phyloP scores from a whole-genome alignment of 2,329 filamentous ascomycete genomes.

The Pseudogymnoascus pannorum region DNA sequence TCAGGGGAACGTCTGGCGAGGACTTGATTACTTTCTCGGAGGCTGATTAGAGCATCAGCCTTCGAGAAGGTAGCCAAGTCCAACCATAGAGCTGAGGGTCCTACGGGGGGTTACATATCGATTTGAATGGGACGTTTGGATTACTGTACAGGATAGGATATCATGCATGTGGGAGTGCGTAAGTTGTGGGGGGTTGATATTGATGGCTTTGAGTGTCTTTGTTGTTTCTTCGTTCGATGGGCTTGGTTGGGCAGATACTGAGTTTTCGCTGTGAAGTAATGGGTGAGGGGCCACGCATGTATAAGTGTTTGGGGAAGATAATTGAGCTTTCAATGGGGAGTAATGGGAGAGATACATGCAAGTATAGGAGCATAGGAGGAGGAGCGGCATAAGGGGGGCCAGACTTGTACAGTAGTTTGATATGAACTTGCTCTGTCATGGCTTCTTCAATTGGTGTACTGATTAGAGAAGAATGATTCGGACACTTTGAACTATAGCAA shows the following conservation, averaged over 20 bases:
- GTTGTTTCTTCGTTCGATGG: background rate
- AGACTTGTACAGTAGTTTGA: background rate
- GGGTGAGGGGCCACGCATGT: background rate
- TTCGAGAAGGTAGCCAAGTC: too few species aligned
- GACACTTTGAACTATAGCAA: background rate
- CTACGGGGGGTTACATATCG: background rate
- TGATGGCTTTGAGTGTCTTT: background rate
- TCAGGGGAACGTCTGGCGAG: background rate
- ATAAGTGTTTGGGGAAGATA: background rate
- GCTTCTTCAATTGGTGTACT: background rate
- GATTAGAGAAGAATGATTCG: background rate
- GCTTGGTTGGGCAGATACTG: background rate
- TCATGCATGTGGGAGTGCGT: background rate
- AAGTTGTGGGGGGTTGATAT: background rate
- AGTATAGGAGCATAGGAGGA: background rate
- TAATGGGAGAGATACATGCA: background rate
- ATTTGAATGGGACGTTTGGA: constrained; percentile 4
- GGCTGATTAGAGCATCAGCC: background rate
- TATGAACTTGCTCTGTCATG: background rate
- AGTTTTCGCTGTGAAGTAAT: background rate
- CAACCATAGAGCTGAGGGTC: background rate
- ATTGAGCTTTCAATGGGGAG: background rate
- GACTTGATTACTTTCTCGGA: background rate
- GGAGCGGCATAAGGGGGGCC: background rate
- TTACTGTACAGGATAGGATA: background rate